Evolutionary conservation across 78 protist species (phyloP).

Genomic region (Dictyostelium intermedium): DNA sequence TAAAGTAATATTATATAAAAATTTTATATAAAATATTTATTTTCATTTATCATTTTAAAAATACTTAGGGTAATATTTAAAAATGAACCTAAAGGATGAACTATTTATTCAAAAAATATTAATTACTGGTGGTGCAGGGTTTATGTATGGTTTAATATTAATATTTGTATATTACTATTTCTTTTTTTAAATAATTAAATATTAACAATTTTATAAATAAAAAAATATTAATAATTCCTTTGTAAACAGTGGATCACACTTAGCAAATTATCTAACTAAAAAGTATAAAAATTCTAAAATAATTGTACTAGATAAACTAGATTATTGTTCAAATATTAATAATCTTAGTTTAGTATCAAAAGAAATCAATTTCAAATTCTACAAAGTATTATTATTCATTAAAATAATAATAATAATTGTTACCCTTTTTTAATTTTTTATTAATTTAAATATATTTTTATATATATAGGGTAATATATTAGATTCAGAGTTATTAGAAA

Average conservation of each 20-base stretch:
- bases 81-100: not conserved
- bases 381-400: conserved; percentile 20
- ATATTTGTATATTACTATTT: not conserved
- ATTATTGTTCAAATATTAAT: conserved; percentile 88
- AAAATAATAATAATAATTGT: too few relatives aligned
- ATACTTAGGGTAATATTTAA: not conserved
- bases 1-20: too few relatives aligned
- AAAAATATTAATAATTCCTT: too few relatives aligned
- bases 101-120: not conserved
- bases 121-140: not conserved
- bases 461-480: conserved; percentile 88
- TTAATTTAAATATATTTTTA: not conserved
- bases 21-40: too few relatives aligned
- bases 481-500: conserved; percentile 68
- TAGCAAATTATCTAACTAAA: not conserved
- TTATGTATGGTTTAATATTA: not conserved
- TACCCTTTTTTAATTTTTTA: too few relatives aligned
- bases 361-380: conserved; percentile 66
- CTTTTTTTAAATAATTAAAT: too few relatives aligned
- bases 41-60: not conserved
- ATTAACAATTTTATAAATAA: not conserved
- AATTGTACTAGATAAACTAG: conserved; percentile 89
- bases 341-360: conserved; percentile 55
- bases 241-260: conserved; percentile 78
- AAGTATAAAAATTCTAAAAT: conserved; percentile 67